Conservation (phyloP, 176 grass and related monocot species). For the Avena sativa region DNA sequence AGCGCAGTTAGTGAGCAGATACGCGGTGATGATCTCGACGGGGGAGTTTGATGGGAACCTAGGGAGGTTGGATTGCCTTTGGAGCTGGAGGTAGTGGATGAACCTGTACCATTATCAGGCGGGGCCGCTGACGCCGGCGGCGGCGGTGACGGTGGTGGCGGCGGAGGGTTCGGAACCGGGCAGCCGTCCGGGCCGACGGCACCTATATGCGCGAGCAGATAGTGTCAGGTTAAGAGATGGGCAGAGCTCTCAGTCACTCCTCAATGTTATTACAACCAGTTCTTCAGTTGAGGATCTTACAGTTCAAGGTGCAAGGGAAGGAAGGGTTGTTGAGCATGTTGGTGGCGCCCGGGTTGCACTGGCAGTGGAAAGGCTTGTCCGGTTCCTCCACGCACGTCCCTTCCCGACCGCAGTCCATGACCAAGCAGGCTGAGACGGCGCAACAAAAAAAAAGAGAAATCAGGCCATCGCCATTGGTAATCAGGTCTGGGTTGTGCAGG, state of each 20-base stretch:
- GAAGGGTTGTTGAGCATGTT: conserved; percentile 20
- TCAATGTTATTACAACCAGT: neutral
- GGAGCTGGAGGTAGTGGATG: conserved; percentile 10
- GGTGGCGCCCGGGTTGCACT: neutral
- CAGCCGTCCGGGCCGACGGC: neutral
- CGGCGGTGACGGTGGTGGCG: neutral
- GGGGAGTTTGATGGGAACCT: neutral
- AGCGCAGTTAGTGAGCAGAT: neutral
- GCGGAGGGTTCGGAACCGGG: neutral
- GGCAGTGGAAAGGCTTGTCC: neutral
- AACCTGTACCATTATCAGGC: neutral
- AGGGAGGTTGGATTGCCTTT: conserved; percentile 39
- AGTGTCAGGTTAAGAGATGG: neutral
- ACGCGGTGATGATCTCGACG: neutral
- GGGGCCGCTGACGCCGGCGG: neutral
- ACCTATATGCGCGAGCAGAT: conserved; percentile 3
- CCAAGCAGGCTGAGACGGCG: conserved; percentile 25
- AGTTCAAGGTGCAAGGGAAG: conserved; percentile 38
- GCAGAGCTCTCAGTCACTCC: no score
- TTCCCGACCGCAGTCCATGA: conserved; percentile 25
- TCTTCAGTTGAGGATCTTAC: conserved; percentile 6
- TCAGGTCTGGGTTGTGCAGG: neutral
- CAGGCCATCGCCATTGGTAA: no score
- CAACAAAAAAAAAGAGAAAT: neutral
- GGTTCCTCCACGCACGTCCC: conserved; percentile 18